Conservation (phyloP, 1,139 yeast species). For the Meyerozyma elateridarum region DNA sequence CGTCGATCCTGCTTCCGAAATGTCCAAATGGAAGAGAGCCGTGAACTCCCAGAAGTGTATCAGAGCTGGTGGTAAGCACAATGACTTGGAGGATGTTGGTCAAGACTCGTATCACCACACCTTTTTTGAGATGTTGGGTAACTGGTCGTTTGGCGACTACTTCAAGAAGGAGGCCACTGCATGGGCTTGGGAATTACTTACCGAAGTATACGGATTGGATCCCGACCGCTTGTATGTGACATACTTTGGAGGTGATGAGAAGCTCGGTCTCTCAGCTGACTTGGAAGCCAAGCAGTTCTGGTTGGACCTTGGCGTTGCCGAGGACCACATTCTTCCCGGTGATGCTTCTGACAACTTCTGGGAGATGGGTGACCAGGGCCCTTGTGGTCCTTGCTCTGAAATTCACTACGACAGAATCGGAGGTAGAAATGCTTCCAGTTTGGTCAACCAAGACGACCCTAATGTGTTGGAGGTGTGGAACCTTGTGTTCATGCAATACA, state of each 20-base stretch:
- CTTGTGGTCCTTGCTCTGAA: slow-evolving; percentile 99
- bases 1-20: slow-evolving; percentile 89
- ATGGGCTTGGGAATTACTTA: slow-evolving; percentile 87
- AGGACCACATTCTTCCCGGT: slow-evolving; percentile 91
- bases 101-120: slow-evolving; percentile 97
- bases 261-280: slow-evolving; percentile 86
- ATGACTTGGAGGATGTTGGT: slow-evolving; percentile 97
- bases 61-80: slow-evolving; percentile 99
- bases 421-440: slow-evolving; percentile 85
- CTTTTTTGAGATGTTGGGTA: slow-evolving; percentile 97
- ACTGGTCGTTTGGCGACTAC: slow-evolving; percentile 99
- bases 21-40: slow-evolving; percentile 80
- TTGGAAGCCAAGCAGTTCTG: slow-evolving; percentile 87
- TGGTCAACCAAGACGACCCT: slow-evolving; percentile 96
- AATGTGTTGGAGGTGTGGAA: slow-evolving; percentile 98
- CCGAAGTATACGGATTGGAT: slow-evolving; percentile 75
- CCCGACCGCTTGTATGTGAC: slow-evolving; percentile 84
- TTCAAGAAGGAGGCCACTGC: slow-evolving; percentile 90
- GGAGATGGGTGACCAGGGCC: slow-evolving; percentile 99
- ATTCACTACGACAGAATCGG: slow-evolving; percentile 97
- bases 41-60: slow-evolving; percentile 96
- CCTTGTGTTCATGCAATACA: slow-evolving; percentile 91
- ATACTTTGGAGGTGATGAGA: slow-evolving; percentile 88
- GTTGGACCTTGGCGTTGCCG: slow-evolving; percentile 83
- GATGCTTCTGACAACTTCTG: slow-evolving; percentile 88